phyloP scores from a whole-genome alignment of 2,329 filamentous ascomycete genomes.

The Aspergillus novoparasiticus region DNA sequence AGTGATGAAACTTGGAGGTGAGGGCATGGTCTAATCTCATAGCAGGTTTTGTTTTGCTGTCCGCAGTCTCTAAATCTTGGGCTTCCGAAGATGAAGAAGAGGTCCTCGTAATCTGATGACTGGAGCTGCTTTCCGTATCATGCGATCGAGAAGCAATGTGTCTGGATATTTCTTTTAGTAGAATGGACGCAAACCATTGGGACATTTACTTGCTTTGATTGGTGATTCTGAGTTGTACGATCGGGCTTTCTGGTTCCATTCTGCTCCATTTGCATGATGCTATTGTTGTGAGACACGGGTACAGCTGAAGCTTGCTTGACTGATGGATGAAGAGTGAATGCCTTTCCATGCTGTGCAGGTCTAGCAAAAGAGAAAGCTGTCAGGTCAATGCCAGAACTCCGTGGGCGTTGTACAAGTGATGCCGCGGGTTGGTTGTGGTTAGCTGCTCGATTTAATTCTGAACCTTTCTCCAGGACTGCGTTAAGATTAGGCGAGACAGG shows the following conservation, averaged over 20 bases:
- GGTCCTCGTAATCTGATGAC: neutral
- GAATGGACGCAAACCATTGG: neutral
- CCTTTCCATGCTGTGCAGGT: conserved; percentile 27
- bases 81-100: neutral
- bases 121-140: neutral
- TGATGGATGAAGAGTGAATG: conserved; percentile 25
- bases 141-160: neutral
- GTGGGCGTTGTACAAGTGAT: conserved; percentile 35
- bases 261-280: neutral
- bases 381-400: conserved; percentile 31
- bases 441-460: conserved; percentile 9
- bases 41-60: neutral
- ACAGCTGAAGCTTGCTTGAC: conserved; percentile 11
- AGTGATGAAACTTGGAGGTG: neutral
- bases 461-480: conserved; percentile 19
- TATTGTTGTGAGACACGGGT: neutral
- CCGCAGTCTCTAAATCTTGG: neutral
- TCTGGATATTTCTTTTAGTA: neutral
- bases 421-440: conserved; percentile 15
- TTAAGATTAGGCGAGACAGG: conserved; percentile 19
- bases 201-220: neutral
- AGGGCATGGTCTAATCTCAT: neutral
- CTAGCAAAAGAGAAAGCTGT: conserved; percentile 38
- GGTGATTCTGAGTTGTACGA: neutral
- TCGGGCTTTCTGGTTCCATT: neutral